Evolutionary conservation across 1,284 basidiomycete species (phyloP).

Genomic region (Marasmius sp.): DNA sequence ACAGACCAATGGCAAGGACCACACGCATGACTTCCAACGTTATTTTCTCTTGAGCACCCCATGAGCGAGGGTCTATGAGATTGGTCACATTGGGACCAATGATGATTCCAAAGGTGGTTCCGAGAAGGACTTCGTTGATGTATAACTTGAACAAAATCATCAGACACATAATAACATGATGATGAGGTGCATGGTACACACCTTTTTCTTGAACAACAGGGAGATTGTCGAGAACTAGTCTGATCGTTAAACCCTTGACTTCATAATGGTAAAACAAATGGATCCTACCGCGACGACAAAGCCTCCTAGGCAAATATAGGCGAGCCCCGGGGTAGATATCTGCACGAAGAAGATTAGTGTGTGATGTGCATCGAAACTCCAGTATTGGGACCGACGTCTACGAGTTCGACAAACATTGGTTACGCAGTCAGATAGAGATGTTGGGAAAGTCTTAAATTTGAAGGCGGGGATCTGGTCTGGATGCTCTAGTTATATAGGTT

Average conservation of each 20-base stretch:
- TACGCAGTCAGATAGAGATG: no score
- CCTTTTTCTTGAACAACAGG: slow-evolving; percentile 80
- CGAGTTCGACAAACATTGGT: slow-evolving; percentile 1
- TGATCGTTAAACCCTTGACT: slow-evolving; percentile 2
- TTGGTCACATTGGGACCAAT: slow-evolving; percentile 76
- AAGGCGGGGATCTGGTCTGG: no score
- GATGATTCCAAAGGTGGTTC: slow-evolving; percentile 69
- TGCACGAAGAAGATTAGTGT: slow-evolving; percentile 21
- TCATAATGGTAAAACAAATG: slow-evolving; percentile 1
- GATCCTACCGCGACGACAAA: slow-evolving; percentile 65
- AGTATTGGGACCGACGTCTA: slow-evolving; percentile 7
- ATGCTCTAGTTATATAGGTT: no score
- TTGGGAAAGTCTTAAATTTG: no score
- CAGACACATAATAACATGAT: slow-evolving; percentile 7
- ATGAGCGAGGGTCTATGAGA: slow-evolving; percentile 79
- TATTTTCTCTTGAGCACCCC: slow-evolving; percentile 61
- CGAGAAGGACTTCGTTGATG: slow-evolving; percentile 91
- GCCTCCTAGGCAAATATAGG: slow-evolving; percentile 78
- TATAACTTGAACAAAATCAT: slow-evolving; percentile 52
- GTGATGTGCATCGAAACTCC: background rate
- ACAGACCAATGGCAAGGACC: slow-evolving; percentile 68
- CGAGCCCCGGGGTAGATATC: slow-evolving; percentile 51
- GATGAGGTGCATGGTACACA: slow-evolving; percentile 19
- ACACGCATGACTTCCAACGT: slow-evolving; percentile 79
- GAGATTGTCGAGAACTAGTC: slow-evolving; percentile 78